Evolutionary conservation across 306 rosid species (phyloP).

Genomic region (Gastrolobium bilobum): DNA sequence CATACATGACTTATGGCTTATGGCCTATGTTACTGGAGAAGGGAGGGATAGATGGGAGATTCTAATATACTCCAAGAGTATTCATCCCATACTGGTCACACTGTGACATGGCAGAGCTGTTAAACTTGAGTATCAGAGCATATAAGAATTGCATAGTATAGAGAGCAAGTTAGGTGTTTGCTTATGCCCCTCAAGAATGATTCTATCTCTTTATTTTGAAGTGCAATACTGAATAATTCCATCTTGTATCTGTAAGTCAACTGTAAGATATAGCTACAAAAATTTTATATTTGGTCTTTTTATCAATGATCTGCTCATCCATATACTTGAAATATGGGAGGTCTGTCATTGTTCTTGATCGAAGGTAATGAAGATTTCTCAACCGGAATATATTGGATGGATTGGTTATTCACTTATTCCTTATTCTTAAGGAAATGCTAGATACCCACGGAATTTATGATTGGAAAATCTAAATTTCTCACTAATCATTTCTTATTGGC

Average conservation of each 20-base stretch:
- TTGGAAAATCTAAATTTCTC: not conserved
- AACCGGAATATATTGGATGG: not conserved
- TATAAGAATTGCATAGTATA: slow-evolving; percentile 7
- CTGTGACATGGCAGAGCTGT: slow-evolving; percentile 14
- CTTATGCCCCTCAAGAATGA: not conserved
- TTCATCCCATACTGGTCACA: not conserved
- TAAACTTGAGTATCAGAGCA: slow-evolving; percentile 8
- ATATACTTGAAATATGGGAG: slow-evolving; percentile 1
- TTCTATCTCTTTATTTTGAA: slow-evolving; percentile 11
- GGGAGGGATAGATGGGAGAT: slow-evolving; percentile 19
- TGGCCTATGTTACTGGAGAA: not conserved
- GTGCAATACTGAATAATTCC: not conserved
- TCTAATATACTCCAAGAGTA: not conserved
- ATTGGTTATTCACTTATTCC: not conserved
- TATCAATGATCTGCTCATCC: slow-evolving; percentile 10
- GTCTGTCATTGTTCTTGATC: slow-evolving; percentile 6
- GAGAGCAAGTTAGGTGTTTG: slow-evolving; percentile 14
- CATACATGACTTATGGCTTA: slow-evolving; percentile 7
- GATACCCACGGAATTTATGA: slow-evolving; percentile 18
- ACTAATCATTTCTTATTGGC: slow-evolving; percentile 17
- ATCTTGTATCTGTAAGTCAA: not conserved
- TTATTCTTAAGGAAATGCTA: not conserved
- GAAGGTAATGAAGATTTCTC: slow-evolving; percentile 7
- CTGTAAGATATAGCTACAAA: not conserved
- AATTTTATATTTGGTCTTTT: not conserved